Evolutionary conservation across 179 eudicot genomes (phyloP).

Genomic region (Amaranthus tricolor): DNA sequence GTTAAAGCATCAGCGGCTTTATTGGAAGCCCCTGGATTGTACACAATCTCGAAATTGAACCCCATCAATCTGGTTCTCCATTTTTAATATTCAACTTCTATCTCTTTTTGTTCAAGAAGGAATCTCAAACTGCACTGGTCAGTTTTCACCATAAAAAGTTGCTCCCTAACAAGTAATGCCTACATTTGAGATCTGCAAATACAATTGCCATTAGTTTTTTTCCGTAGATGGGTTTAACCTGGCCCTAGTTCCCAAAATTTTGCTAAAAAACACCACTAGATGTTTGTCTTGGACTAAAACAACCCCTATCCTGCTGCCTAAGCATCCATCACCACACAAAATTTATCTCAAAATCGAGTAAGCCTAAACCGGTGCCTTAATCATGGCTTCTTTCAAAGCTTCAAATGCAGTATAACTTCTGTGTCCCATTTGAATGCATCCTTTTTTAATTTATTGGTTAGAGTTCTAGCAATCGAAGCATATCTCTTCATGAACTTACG

Average conservation of each 20-base stretch:
- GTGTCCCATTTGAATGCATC: background rate
- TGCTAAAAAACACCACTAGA: background rate
- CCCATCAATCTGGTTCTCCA: too few relatives aligned
- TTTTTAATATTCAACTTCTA: too few relatives aligned
- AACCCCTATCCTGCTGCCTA: background rate
- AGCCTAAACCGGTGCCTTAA: background rate
- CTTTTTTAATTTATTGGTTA: background rate
- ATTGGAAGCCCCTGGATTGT: too few relatives aligned
- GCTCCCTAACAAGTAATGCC: too few relatives aligned
- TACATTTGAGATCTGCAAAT: too few relatives aligned
- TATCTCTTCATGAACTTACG: background rate
- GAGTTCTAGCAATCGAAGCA: background rate
- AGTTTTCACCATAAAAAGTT: too few relatives aligned
- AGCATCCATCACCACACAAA: background rate
- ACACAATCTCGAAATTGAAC: too few relatives aligned
- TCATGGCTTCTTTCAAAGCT: background rate
- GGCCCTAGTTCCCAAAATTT: background rate
- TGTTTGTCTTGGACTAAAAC: background rate
- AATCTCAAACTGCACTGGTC: background rate
- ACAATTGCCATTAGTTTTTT: too few relatives aligned
- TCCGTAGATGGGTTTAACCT: background rate
- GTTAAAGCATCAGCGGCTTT: background rate
- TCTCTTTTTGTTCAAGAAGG: background rate
- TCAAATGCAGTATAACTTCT: too few relatives aligned
- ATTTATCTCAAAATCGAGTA: background rate